phyloP scores from a whole-genome alignment of 73 alveolate genomes.

The Durusdinium trenchii region DNA sequence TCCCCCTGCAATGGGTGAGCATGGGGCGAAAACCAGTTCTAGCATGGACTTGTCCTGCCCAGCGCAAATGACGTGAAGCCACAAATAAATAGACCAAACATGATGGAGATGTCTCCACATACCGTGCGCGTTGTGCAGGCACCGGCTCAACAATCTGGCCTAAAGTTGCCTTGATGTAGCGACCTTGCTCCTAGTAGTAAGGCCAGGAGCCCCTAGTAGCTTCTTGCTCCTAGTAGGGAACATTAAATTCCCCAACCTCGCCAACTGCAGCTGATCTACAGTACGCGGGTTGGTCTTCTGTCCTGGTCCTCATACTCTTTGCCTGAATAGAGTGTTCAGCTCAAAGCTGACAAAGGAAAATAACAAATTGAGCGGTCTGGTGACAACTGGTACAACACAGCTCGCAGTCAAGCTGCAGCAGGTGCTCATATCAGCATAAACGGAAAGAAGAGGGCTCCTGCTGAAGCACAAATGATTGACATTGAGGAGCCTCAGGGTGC shows the following conservation, averaged over 20 bases:
- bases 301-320: conserved; percentile 83
- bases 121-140: too few relatives aligned
- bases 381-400: not conserved
- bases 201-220: too few relatives aligned
- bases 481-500: conserved; percentile 41
- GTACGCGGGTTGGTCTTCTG: not conserved
- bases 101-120: too few relatives aligned
- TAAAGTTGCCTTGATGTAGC: too few relatives aligned
- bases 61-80: too few relatives aligned
- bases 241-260: too few relatives aligned
- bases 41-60: conserved; percentile 75
- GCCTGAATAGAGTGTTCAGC: not conserved
- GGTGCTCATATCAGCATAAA: conserved; percentile 94
- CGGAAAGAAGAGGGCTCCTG: conserved; percentile 85
- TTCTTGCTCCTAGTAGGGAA: too few relatives aligned
- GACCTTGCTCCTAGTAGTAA: too few relatives aligned
- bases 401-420: conserved; percentile 46
- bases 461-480: conserved; percentile 94
- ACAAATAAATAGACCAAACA: too few relatives aligned
- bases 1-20: conserved; percentile 93
- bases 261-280: too few relatives aligned
- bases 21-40: conserved; percentile 95
- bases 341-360: not conserved
- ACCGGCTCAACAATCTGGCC: too few relatives aligned
- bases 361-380: not conserved